Evolutionary conservation across 495 filamentous ascomycete genomes (phyloP).

Genomic region (Talaromyces thailandensis): DNA sequence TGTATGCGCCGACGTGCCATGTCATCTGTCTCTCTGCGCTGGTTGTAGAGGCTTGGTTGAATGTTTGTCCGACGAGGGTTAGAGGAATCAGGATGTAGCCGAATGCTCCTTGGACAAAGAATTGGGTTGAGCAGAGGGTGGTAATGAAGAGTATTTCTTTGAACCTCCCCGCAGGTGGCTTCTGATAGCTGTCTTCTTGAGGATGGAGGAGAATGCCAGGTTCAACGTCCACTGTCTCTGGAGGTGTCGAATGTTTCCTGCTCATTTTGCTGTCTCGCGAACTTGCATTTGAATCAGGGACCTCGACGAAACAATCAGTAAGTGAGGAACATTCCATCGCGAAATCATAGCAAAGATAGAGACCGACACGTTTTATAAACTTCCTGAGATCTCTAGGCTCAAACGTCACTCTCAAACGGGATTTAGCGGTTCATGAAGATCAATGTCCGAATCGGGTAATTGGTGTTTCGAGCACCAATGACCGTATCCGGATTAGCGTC

Average conservation of each 20-base stretch:
- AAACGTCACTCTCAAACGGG: background rate
- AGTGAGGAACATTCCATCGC: background rate
- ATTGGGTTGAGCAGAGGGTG: background rate
- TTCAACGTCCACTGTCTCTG: background rate
- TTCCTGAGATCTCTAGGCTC: background rate
- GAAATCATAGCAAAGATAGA: background rate
- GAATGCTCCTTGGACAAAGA: background rate
- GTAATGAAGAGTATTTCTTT: background rate
- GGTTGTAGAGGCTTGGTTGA: background rate
- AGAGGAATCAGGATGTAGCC: background rate
- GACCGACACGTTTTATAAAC: background rate
- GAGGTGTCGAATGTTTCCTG: background rate
- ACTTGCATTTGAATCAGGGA: background rate
- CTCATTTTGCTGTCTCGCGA: background rate
- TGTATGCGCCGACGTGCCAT: slow-evolving; percentile 52
- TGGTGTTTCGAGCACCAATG: background rate
- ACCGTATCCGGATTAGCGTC: background rate
- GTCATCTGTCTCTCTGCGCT: slow-evolving; percentile 2
- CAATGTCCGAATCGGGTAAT: background rate
- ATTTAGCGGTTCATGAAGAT: background rate
- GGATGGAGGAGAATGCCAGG: background rate
- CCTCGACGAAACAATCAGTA: background rate
- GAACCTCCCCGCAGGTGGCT: background rate
- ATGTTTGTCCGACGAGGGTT: background rate
- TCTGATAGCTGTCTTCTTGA: background rate